phyloP scores from a whole-genome alignment of 768 basidiomycete species.

The Galerina sulciceps region DNA sequence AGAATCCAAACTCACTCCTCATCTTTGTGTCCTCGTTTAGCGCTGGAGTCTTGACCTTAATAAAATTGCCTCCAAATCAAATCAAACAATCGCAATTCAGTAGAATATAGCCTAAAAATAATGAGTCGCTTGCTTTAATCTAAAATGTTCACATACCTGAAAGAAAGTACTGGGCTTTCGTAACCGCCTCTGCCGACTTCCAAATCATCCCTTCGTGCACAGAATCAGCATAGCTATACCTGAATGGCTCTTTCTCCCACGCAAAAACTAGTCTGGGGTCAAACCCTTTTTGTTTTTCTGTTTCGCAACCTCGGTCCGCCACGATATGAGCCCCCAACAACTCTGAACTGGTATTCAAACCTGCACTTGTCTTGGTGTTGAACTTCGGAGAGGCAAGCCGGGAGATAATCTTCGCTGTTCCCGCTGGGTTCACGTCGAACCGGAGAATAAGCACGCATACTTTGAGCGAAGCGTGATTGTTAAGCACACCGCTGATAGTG shows the following conservation, averaged over 20 bases:
- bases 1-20: no score
- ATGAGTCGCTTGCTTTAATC: background rate
- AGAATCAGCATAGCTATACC: slow-evolving; percentile 40
- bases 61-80: background rate
- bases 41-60: no score
- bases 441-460: slow-evolving; percentile 39
- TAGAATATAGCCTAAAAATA: slow-evolving; percentile 16
- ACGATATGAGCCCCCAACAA: no score
- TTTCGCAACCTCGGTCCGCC: no score
- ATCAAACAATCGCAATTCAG: slow-evolving; percentile 22
- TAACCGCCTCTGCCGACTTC: slow-evolving; percentile 34
- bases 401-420: slow-evolving; percentile 22
- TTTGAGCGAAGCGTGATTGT: slow-evolving; percentile 24
- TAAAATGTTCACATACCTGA: slow-evolving; percentile 18
- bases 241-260: slow-evolving; percentile 41
- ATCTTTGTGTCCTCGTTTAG: no score
- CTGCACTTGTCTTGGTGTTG: slow-evolving; percentile 5
- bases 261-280: slow-evolving; percentile 43
- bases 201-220: slow-evolving; percentile 35
- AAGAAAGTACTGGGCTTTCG: slow-evolving; percentile 22
- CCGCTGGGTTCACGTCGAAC: slow-evolving; percentile 29
- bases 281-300: slow-evolving; percentile 2
- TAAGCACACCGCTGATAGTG: slow-evolving; percentile 26
- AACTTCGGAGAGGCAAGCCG: slow-evolving; percentile 16
- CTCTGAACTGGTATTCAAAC: background rate